Base-by-base conservation (phyloP, 1,139 yeast species). In the Torulaspora pretoriensis region DNA sequence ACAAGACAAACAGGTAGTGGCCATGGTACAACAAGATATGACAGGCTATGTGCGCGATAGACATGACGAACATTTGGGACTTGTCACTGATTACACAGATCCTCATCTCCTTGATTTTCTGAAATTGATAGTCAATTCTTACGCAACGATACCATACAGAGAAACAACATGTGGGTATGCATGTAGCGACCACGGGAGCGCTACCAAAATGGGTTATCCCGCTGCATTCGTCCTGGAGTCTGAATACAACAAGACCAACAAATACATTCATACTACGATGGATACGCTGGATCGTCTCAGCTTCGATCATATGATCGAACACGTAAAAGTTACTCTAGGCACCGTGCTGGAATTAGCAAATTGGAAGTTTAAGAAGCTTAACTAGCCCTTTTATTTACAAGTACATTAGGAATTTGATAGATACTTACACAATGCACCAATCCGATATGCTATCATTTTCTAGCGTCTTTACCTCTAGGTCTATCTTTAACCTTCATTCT, bases 11-110 rank as follows among this genome's bases (percentile, higher is more conserved):
- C 71, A 73, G 14, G 90, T 90, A 17, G 74, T 81, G 28, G 90
- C 90, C 4, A 83, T 89, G 89, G 72, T 90, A 41, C 97, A 90
- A 65, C 96, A 89, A 64, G 97, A 90, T 62, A 90, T 90, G 97
- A 87, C 97, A 1, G 97, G 97, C 0, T 89, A 75, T 60, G 77
- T 83, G 7, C 74, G 77, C 38, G 70, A 69, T 33, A 83, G 82
- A 3, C 63, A 71, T n/a, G 77, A 75, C 40, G 90, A 83, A 48
- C 86, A 83, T 59, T 75, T 89, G 57, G 97, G 96, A 10, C 73
- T 90, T 39, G 80, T 89, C 49, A 75, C 78, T 2, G 97, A 90
- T 68, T 81, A 79, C 65, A 83, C 86, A 10, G 75, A 84, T 28
- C 67, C 67, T 0, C 70, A 59, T 7, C 75, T 89, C 55, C 82